A percentile compares a stretch with the other conserved stretches of the same genome.
Conservation (phyloP, 176 grass and related monocot species). For the Avena eriantha region DNA sequence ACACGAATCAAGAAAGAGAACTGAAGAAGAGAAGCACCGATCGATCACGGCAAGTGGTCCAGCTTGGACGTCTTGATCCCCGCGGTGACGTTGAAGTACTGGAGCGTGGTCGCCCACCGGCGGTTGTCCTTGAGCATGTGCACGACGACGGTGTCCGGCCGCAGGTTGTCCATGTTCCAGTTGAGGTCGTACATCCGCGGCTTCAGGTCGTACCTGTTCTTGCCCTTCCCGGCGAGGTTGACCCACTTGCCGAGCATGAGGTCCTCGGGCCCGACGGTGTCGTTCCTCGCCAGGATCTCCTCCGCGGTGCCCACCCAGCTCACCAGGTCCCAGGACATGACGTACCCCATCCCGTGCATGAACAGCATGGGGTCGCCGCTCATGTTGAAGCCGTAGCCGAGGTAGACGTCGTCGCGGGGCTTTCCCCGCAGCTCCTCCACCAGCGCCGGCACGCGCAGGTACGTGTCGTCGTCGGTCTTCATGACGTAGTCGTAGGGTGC, state of each 20-base stretch:
- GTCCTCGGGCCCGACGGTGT: constrained; percentile 65
- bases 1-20: background rate
- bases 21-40: background rate
- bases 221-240: constrained; percentile 51
- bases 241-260: constrained; percentile 71
- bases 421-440: constrained; percentile 35
- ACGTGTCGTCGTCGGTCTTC: constrained; percentile 82
- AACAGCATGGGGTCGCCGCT: constrained; percentile 54
- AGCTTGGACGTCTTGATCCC: constrained; percentile 40
- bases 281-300: constrained; percentile 48
- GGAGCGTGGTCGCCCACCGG: constrained; percentile 59
- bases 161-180: constrained; percentile 57
- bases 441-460: constrained; percentile 50
- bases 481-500: constrained; percentile 69
- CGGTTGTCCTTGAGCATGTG: constrained; percentile 71
- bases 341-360: constrained; percentile 95
- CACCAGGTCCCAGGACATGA: constrained; percentile 76
- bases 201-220: constrained; percentile 66
- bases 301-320: constrained; percentile 55
- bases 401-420: constrained; percentile 67
- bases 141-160: constrained; percentile 74
- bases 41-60: constrained; percentile 42
- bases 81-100: constrained; percentile 76
- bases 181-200: constrained; percentile 81
- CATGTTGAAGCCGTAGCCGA: constrained; percentile 64